phyloP scores from a whole-genome alignment of 805 yeast species.

The Suhomyces vadensis region DNA sequence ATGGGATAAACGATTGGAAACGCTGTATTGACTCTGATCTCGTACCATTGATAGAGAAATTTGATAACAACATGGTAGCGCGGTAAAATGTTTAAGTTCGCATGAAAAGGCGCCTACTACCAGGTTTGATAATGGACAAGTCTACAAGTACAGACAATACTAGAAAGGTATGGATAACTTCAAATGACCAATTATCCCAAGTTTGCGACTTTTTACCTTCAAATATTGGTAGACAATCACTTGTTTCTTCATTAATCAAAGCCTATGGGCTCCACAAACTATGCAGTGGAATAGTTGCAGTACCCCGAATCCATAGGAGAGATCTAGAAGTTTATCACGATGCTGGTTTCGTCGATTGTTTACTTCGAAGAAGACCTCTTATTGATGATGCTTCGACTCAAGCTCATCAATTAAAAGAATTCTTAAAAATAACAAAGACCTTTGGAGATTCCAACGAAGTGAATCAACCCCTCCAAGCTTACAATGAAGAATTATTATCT shows the following conservation, averaged over 20 bases:
- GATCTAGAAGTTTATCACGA: constrained; percentile 56
- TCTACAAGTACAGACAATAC: background rate
- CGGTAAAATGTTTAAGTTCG: no score
- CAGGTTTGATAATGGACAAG: background rate
- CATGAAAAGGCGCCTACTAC: no score
- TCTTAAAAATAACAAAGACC: background rate
- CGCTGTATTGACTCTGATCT: background rate
- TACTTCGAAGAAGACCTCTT: constrained; percentile 31
- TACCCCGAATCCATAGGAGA: constrained; percentile 24
- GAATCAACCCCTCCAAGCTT: background rate
- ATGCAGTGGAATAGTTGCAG: constrained; percentile 26
- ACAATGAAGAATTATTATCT: background rate
- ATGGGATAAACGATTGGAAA: constrained; percentile 24
- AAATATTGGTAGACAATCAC: constrained; percentile 50
- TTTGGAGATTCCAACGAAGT: no score
- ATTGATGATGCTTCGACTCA: constrained; percentile 7
- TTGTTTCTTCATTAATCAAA: constrained; percentile 41
- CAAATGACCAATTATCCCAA: constrained; percentile 17
- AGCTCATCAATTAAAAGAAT: background rate
- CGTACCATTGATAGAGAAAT: constrained; percentile 10
- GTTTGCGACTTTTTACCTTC: constrained; percentile 51
- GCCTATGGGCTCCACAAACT: constrained; percentile 39
- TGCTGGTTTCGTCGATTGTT: constrained; percentile 35
- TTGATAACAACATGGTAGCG: background rate
- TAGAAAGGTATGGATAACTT: constrained; percentile 24